These are phyloP conservation scores for Naganishia friedmannii DNA, from an alignment of 768 basidiomycete genomes.

Conservation along the genomic window DNA sequence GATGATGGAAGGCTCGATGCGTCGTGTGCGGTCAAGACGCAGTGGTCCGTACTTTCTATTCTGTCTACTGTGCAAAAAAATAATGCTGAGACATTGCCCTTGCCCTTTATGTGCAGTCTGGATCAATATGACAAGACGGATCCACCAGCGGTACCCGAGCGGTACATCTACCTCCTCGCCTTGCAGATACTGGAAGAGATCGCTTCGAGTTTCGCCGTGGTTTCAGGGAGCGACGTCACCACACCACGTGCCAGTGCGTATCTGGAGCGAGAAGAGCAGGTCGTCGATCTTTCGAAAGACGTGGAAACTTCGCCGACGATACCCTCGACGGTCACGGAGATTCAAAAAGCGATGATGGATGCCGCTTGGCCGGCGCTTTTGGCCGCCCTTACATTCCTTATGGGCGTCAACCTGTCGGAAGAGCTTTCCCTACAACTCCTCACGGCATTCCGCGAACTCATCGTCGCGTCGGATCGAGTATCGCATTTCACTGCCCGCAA, in stretches of 20 bases:
- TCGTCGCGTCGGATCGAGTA: constrained; percentile 11
- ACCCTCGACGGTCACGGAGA: not conserved
- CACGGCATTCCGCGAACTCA: constrained; percentile 11
- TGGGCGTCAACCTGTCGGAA: constrained; percentile 86
- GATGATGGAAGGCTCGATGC: constrained; percentile 68
- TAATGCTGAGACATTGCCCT: constrained; percentile 33
- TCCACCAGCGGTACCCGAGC: constrained; percentile 85
- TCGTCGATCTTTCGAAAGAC: not conserved
- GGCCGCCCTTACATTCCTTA: constrained; percentile 81
- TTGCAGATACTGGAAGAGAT: constrained; percentile 82
- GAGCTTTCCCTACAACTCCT: constrained; percentile 62
- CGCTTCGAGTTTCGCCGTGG: constrained; percentile 55
- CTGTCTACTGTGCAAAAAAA: not conserved
- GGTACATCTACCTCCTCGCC: constrained; percentile 86
- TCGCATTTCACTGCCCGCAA: constrained; percentile 69
- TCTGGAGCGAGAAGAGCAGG: constrained; percentile 56
- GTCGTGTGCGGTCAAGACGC: constrained; percentile 75
- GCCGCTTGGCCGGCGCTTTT: constrained; percentile 89
- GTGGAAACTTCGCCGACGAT: not conserved
- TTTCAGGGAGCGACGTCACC: not conserved
- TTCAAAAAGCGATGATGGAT: constrained; percentile 70
- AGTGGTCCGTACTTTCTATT: constrained; percentile 63
- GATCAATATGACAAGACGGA: constrained; percentile 98
- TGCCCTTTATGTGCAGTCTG: constrained; percentile 60
- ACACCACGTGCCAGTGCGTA: not conserved